Base-by-base conservation (phyloP, 192 early-diverging fungal genomes). In the Physocladia obscura region DNA sequence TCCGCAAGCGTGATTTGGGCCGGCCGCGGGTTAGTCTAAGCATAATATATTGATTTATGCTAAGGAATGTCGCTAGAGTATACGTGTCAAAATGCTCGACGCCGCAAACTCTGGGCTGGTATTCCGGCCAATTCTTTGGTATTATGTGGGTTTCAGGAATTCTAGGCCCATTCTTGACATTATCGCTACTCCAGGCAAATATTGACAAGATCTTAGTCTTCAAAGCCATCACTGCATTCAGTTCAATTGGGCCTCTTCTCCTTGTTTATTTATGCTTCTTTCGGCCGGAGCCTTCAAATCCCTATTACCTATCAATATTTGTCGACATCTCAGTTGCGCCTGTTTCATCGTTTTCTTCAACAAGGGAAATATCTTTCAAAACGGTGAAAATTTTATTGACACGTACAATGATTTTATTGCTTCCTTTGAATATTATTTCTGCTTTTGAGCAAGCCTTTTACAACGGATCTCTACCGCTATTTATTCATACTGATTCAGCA, bases 61-160 rank as follows among this genome's bases (percentile, higher is more conserved):
- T 57, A 3, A 26, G 3, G 5, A 4, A 11, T 17, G 5, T 6
- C 4, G 3, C 8, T 24, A 67, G 67, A 8, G 54, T 55, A 11
- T 69, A 59, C 54, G 35, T 69, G 19, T 15, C 67, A 4, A 8
- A 47, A 58, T 39, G 52, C 22, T 57, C 54, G 6, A 21, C 54
- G 3, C 67, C 51, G 2, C 19, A 36, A 4, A 58, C 67, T 2
- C 13, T 58, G 8, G 67, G 67, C 3, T 24, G 40, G 8, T 58
- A 59, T 38, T 61, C 67, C 3, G 67, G 67, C 19, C n/a, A 39
- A 26, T 69, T 69, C 55, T 69, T 40, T 37, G 67, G 67, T 8
- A 17, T 60, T 19, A 38, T 58, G 6, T 57, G 54, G 47, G 15
- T 11, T 19, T 57, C 67, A 8, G 52, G 32, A 11, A 39, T 69